A percentile compares a stretch with the other conserved stretches of the same genome.
These are phyloP conservation scores for Diplotaxis tenuifolia DNA, from an alignment of 345 rosid genomes.

Conservation along the genomic window DNA sequence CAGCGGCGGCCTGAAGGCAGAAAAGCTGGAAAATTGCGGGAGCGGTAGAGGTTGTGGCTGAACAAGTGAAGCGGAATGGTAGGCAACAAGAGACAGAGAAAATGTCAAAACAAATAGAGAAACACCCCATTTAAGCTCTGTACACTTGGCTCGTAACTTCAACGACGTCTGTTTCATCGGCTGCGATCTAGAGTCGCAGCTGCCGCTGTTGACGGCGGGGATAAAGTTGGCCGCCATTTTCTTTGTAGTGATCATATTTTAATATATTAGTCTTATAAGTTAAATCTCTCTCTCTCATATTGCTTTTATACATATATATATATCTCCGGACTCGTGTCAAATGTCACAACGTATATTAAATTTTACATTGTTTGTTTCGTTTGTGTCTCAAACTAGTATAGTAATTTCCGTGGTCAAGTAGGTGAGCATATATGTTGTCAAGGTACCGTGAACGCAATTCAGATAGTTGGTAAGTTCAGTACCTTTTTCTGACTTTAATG, in stretches of 20 bases:
- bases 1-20: slow-evolving; percentile 2
- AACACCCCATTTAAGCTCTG: not conserved
- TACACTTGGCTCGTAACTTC: not conserved
- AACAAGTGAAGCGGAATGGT: slow-evolving; percentile 1
- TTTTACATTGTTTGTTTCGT: not conserved
- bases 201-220: not conserved
- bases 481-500: not conserved
- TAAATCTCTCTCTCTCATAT: not conserved
- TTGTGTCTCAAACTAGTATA: not conserved
- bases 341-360: not conserved
- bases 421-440: not conserved
- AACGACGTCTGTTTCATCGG: not conserved
- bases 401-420: not conserved
- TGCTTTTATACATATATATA: not conserved
- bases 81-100: not conserved
- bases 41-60: slow-evolving; percentile 8
- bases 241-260: not conserved
- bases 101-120: not conserved
- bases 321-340: not conserved
- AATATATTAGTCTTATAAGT: not conserved
- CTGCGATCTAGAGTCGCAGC: not conserved
- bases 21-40: not conserved
- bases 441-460: slow-evolving; percentile 8
- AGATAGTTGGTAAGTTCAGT: not conserved
- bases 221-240: not conserved